Percentiles rank a stretch among this genome's conserved stretches.
Conservation (phyloP, 2,329 filamentous ascomycete species). For the Drechslerella dactyloides region DNA sequence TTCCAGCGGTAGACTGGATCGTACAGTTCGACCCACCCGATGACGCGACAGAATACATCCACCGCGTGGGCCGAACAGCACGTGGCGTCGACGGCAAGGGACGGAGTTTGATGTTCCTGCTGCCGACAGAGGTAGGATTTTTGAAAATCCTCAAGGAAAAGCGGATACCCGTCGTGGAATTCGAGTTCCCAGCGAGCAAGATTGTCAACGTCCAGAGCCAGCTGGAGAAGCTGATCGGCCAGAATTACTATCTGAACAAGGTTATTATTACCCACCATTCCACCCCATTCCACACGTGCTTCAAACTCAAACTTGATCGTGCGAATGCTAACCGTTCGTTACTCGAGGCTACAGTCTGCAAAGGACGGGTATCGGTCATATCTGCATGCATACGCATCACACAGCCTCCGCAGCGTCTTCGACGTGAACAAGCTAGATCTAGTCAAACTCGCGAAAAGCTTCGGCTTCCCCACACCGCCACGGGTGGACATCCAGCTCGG, state of each 20-base stretch:
- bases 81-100: slow-evolving; percentile 65
- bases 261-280: slow-evolving; percentile 16
- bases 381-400: slow-evolving; percentile 91
- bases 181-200: slow-evolving; percentile 91
- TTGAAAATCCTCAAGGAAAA: slow-evolving; percentile 88
- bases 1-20: slow-evolving; percentile 94
- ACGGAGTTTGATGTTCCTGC: slow-evolving; percentile 87
- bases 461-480: slow-evolving; percentile 78
- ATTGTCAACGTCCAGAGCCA: slow-evolving; percentile 89
- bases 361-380: slow-evolving; percentile 76
- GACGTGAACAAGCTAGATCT: slow-evolving; percentile 82
- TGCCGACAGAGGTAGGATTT: slow-evolving; percentile 91
- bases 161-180: slow-evolving; percentile 91
- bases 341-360: slow-evolving; percentile 28
- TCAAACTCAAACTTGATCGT: too few species aligned
- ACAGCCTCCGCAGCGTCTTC: slow-evolving; percentile 81
- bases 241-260: slow-evolving; percentile 98
- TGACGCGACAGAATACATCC: slow-evolving; percentile 88
- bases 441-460: slow-evolving; percentile 81
- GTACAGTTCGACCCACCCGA: slow-evolving; percentile 95
- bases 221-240: slow-evolving; percentile 88
- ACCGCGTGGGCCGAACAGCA: slow-evolving; percentile 93
- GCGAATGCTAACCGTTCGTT: slow-evolving; percentile 57
- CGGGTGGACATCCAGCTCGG: slow-evolving; percentile 81
- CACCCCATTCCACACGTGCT: too few species aligned